Percentiles rank a stretch among this genome's conserved stretches.
Evolutionary conservation across 345 rosid species (phyloP).

Genomic region (Eucalyptus marginata): DNA sequence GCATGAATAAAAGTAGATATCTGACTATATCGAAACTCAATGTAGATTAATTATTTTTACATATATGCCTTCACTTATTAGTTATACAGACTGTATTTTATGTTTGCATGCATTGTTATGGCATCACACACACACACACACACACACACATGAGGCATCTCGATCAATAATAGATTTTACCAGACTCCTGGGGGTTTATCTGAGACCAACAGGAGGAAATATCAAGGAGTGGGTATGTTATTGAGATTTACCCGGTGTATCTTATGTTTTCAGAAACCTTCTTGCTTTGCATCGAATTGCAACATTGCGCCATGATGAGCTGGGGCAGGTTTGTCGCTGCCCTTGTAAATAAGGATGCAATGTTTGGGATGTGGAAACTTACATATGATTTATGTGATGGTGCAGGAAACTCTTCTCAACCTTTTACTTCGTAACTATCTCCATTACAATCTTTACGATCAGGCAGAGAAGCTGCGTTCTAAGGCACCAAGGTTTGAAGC

Average conservation of each 20-base stretch:
- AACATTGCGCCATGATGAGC: constrained; percentile 79
- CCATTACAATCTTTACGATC: constrained; percentile 79
- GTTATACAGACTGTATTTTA: background rate
- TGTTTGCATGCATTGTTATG: background rate
- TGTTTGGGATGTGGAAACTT: background rate
- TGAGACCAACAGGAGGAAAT: background rate
- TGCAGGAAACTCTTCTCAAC: constrained; percentile 89
- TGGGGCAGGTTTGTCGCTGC: constrained; percentile 55
- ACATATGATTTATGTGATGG: background rate
- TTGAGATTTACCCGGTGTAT: background rate
- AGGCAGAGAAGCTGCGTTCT: constrained; percentile 84
- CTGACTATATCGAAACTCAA: background rate
- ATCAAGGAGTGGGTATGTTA: background rate
- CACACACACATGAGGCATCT: background rate
- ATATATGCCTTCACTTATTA: background rate
- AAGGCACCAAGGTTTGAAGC: constrained; percentile 92
- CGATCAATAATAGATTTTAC: background rate
- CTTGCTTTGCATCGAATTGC: constrained; percentile 79
- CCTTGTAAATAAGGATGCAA: background rate
- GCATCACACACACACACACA: background rate
- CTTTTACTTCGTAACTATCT: constrained; percentile 75
- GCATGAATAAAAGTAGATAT: background rate
- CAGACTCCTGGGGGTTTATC: background rate
- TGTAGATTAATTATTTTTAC: background rate
- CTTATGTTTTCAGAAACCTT: constrained; percentile 32